Conservation (phyloP, 108 stramenopile species). For the Chaetoceros tenuissimus region DNA sequence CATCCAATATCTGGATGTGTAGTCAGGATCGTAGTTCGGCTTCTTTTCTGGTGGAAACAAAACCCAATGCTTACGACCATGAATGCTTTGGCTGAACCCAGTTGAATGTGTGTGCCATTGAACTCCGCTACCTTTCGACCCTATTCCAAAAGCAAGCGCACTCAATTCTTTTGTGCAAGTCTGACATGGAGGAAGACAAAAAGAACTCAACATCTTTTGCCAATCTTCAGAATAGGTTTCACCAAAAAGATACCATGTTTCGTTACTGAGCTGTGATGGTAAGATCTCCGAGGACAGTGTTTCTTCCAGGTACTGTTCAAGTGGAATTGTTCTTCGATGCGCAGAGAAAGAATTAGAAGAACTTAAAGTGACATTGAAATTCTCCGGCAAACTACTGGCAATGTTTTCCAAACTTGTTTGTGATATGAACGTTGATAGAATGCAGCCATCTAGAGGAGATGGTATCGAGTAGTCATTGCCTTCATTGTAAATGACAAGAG, state of each 20-base stretch:
- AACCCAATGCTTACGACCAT: conserved; percentile 70
- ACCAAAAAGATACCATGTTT: conserved; percentile 85
- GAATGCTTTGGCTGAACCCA: conserved; percentile 68
- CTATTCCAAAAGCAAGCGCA: conserved; percentile 75
- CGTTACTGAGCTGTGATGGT: conserved; percentile 56
- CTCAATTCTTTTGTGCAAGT: conserved; percentile 43
- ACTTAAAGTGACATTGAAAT: conserved; percentile 70
- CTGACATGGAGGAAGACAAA: conserved; percentile 56
- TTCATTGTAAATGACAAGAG: conserved; percentile 37
- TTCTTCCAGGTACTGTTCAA: conserved; percentile 55
- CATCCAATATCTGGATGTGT: conserved; percentile 80
- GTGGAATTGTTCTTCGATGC: conserved; percentile 51
- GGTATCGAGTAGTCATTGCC: background rate
- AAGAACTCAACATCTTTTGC: conserved; percentile 33
- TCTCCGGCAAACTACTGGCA: conserved; percentile 29
- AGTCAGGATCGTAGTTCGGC: conserved; percentile 56
- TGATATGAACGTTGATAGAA: conserved; percentile 38
- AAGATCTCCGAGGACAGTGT: conserved; percentile 26
- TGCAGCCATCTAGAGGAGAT: conserved; percentile 1
- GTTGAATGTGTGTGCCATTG: conserved; percentile 82
- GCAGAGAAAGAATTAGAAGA: conserved; percentile 69
- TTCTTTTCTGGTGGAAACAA: conserved; percentile 36
- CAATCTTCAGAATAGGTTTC: conserved; percentile 70
- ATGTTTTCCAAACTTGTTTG: conserved; percentile 37
- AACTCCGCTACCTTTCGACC: conserved; percentile 73